Base-by-base conservation (phyloP, 805 yeast species). In the Metschnikowia cerradonensis region DNA sequence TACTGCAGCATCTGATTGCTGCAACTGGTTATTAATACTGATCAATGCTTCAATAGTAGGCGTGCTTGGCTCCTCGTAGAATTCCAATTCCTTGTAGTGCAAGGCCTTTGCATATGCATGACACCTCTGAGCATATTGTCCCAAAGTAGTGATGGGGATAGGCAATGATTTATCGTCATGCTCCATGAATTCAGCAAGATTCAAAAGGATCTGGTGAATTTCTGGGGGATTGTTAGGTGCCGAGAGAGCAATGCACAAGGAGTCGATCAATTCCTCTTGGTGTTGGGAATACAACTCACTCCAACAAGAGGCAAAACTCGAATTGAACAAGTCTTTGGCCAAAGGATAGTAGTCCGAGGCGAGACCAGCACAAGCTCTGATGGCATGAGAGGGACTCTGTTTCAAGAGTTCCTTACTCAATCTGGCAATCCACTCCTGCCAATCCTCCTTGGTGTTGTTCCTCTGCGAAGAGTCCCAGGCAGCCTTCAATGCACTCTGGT, bases 71-170 rank as follows among this genome's bases (percentile, higher is more conserved):
- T 91, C 97, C 58, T 90, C 92, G 60, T 90, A 88, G 61, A 92
- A 94, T 60, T 94, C 99, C 14, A 90, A 73, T 65, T 94, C 99
- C 67, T 92, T 91, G 67, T 94, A 94, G 65, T 95, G 98, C 52
- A 94, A 73, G 0, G 98, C 97, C 63, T 95, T 94, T 3, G 99
- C 99, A 69, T 89, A 95, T 1, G 97, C 98, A 68, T 95, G 99
- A 56, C 97, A 89, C 54, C 94, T 78, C 63, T 89, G 96, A 3
- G 98, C 97, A 63, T 90, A 92, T 58, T 85, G 90, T 3, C 97
- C 96, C 52, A 94, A 72, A 0, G 95, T 88, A 3, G 91, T 82
- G n/a, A 88, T 88, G 33, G 95, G 86, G 40, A 94, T 87, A 0
- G 97, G 97, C 52, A 94, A 75, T 0, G 97, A 88, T 61, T 90